Conservation (phyloP, 306 rosid species). For the Citrullus colocynthis region DNA sequence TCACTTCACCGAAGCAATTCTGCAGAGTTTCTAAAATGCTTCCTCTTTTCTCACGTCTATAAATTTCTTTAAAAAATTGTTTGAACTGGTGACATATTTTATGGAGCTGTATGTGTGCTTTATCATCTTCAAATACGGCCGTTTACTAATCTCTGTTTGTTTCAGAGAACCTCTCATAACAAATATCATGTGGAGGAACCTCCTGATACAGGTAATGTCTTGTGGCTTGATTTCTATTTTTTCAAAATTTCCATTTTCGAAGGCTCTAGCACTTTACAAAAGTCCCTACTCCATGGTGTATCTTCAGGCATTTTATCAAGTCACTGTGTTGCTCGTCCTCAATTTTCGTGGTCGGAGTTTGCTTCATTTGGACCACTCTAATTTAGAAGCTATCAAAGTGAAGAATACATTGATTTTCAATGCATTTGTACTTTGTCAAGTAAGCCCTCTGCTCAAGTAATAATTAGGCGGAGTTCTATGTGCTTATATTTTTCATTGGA, state of each 20-base stretch:
- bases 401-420: constrained; percentile 88
- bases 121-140: not conserved
- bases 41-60: not conserved
- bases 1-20: not conserved
- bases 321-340: constrained; percentile 57
- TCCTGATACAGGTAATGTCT: constrained; percentile 62
- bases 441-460: constrained; percentile 22
- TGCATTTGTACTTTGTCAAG: constrained; percentile 89
- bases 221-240: constrained; percentile 3
- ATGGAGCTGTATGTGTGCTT: not conserved
- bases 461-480: not conserved
- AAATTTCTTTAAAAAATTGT: not conserved
- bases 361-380: constrained; percentile 22
- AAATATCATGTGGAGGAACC: constrained; percentile 92
- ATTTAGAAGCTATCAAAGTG: constrained; percentile 31
- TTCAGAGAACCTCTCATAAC: constrained; percentile 84
- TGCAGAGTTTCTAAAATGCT: not conserved
- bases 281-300: not conserved
- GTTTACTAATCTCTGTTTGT: constrained; percentile 6
- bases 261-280: too few species aligned
- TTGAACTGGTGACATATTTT: not conserved
- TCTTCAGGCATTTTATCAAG: constrained; percentile 73
- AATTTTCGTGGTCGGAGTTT: constrained; percentile 51
- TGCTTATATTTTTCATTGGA: not conserved
- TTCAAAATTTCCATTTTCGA: not conserved